Percentiles rank a stretch among this genome's conserved stretches.
Conservation (phyloP, 2,329 filamentous ascomycete species). For the Fusarium cicatricum region DNA sequence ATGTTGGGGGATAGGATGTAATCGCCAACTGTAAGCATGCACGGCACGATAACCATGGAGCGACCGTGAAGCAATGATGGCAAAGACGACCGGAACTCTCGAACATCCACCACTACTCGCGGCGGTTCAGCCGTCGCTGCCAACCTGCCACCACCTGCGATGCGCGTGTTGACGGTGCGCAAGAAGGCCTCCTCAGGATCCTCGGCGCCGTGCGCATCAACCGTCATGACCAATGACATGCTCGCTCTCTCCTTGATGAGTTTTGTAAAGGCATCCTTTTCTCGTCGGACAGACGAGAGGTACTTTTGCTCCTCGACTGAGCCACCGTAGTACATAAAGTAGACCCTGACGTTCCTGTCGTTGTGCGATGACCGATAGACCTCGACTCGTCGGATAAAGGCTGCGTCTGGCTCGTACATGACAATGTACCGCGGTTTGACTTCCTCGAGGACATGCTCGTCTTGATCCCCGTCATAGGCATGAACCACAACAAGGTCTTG, state of each 20-base stretch:
- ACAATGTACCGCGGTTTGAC: slow-evolving; percentile 92
- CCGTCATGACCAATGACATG: slow-evolving; percentile 89
- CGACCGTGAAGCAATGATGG: slow-evolving; percentile 91
- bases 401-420: slow-evolving; percentile 97
- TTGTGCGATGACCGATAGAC: slow-evolving; percentile 96
- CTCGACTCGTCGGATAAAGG: slow-evolving; percentile 93
- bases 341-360: slow-evolving; percentile 87
- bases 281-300: slow-evolving; percentile 85
- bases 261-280: slow-evolving; percentile 95
- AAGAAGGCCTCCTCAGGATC: slow-evolving; percentile 93
- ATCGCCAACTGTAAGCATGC: slow-evolving; percentile 95
- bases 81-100: slow-evolving; percentile 92
- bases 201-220: slow-evolving; percentile 72
- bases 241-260: slow-evolving; percentile 92
- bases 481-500: slow-evolving; percentile 88
- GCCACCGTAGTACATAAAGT: slow-evolving; percentile 95
- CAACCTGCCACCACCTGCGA: slow-evolving; percentile 89
- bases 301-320: slow-evolving; percentile 97
- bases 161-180: slow-evolving; percentile 94
- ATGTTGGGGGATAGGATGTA: slow-evolving; percentile 93
- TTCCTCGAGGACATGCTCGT: slow-evolving; percentile 96
- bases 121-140: slow-evolving; percentile 86
- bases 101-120: slow-evolving; percentile 91
- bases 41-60: slow-evolving; percentile 88
- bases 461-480: slow-evolving; percentile 93